Evolutionary conservation across 139 green algal genomes (phyloP).

Genomic region (Diplosphaera chodatii): DNA sequence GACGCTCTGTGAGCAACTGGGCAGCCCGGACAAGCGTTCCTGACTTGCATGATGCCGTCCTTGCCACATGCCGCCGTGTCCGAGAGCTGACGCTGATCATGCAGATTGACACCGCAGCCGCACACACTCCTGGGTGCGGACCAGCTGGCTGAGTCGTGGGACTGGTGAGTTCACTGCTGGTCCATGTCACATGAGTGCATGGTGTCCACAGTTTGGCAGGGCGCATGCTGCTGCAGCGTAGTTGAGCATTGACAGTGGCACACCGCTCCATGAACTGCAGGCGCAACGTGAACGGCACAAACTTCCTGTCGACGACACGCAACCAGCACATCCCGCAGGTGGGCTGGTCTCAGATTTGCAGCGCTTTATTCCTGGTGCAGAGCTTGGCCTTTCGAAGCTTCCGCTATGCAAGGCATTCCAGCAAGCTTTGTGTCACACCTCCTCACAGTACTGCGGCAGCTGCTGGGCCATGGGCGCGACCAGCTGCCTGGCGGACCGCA

Average conservation of each 20-base stretch:
- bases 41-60: too few relatives aligned
- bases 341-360: not conserved
- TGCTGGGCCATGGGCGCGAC: slow-evolving; percentile 82
- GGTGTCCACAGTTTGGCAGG: not conserved
- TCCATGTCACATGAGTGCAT: not conserved
- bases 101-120: slow-evolving; percentile 14
- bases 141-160: slow-evolving; percentile 33
- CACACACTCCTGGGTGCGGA: slow-evolving; percentile 13
- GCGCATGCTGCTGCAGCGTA: not conserved
- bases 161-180: slow-evolving; percentile 31
- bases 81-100: too few relatives aligned
- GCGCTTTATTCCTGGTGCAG: too few relatives aligned
- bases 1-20: too few relatives aligned
- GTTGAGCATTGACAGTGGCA: too few relatives aligned
- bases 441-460: slow-evolving; percentile 25
- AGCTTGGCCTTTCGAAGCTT: too few relatives aligned
- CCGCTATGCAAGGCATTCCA: too few relatives aligned
- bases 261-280: slow-evolving; percentile 15
- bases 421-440: not conserved
- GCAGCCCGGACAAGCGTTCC: too few relatives aligned
- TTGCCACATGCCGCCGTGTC: too few relatives aligned
- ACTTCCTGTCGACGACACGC: slow-evolving; percentile 53
- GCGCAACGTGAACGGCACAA: slow-evolving; percentile 54
- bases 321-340: slow-evolving; percentile 70
- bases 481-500: slow-evolving; percentile 68